Base-by-base conservation (phyloP, 179 eudicot genomes). In the Corrigiola litoralis region DNA sequence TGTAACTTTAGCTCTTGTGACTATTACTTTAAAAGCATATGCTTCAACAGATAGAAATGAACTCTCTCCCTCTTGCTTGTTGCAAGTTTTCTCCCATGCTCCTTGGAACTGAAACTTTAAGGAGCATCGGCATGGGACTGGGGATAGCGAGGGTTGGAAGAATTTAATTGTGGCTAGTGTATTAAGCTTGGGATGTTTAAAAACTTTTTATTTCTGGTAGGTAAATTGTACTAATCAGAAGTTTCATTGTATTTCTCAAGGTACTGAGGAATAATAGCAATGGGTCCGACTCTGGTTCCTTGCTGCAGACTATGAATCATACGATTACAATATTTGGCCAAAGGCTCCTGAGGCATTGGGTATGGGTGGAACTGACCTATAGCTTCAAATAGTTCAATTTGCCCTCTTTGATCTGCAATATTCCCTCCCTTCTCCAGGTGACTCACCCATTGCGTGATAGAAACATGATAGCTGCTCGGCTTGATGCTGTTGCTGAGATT, bases 291-390 rank as follows among this genome's bases (percentile, higher is more conserved):
- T 63, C 77, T 77, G 98, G 98, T 51, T 80, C 98, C 53, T 75
- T 92, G 81, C 74, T 92, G 71, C 79, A 87, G 58, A 81, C 79
- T 50, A 82, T 92, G 95, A 84, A 92, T 73, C 85, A 84, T 65
- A 92, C 98, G 6, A 81, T 85, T 44, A 87, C 98, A 36, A 67
- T 80, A 68, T 87, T 77, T 76, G 98, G 98, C 61, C 87, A 90
- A 57, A 90, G 98, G 81, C 92, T 92, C 76, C 84, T 92, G 28
- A 80, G 86, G 67, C 95, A 84, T 64, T 90, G 98, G 97, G 98
- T 92, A 87, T 62, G 81, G 18, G 36, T 54, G 34, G 57, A 56
- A 36, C 51, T 68, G 44, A 44, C 55, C 25, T 51, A 37, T 40
- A 47, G 37, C 46, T 61, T 10, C 23, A 46, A 60, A 58, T 57